phyloP scores from a whole-genome alignment of 78 protist species.

The Anaeramoeba flamelloides region DNA sequence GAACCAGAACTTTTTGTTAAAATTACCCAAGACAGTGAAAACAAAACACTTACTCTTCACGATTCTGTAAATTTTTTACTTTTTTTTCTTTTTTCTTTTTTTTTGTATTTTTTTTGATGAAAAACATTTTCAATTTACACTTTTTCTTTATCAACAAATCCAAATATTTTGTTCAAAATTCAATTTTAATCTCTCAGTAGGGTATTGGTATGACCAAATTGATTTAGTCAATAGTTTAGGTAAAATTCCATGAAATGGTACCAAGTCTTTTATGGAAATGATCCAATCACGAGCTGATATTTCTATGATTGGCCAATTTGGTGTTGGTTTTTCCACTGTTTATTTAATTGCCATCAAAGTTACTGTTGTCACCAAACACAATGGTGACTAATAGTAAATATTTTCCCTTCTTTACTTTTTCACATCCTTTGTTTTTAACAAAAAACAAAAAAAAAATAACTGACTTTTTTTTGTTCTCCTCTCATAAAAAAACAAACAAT shows the following conservation, averaged over 20 bases:
- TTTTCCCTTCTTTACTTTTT: too few species aligned
- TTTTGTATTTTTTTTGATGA: too few species aligned
- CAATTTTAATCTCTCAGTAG: too few species aligned
- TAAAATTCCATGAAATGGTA: slow-evolving; percentile 97
- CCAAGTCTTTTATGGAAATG: slow-evolving; percentile 92
- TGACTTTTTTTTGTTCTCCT: too few species aligned
- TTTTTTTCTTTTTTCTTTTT: too few species aligned
- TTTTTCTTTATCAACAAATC: too few species aligned
- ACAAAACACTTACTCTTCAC: slow-evolving; percentile 66
- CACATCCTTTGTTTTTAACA: too few species aligned
- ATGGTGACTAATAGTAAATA: slow-evolving; percentile 94
- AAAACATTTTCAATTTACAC: too few species aligned
- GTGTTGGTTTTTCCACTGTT: slow-evolving; percentile 99
- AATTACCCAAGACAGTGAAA: slow-evolving; percentile 74
- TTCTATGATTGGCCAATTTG: slow-evolving; percentile 99
- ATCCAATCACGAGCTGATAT: slow-evolving; percentile 80
- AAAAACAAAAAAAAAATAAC: too few species aligned
- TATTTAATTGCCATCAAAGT: slow-evolving; percentile 95
- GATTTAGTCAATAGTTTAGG: slow-evolving; percentile 96
- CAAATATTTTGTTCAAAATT: too few species aligned
- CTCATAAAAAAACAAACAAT: too few species aligned
- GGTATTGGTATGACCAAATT: slow-evolving; percentile 99
- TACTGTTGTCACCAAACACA: slow-evolving; percentile 84
- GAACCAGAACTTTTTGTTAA: slow-evolving; percentile 73
- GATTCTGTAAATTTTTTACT: too few species aligned